Conservation (phyloP, 176 grass and related monocot species). For the Pontederia paniculata region DNA sequence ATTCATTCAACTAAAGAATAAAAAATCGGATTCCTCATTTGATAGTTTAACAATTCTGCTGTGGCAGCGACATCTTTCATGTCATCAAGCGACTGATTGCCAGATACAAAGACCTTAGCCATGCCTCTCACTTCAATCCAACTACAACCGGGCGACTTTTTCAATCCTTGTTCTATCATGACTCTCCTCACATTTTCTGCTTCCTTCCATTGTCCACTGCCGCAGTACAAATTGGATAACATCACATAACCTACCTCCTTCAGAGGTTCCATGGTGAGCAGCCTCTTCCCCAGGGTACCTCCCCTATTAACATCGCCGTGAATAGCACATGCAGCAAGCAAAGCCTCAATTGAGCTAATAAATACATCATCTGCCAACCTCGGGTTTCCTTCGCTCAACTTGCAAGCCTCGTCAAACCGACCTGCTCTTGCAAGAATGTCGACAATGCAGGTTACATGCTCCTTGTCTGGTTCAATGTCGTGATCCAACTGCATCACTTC, state of each 20-base stretch:
- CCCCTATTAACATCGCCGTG: constrained; percentile 4
- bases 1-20: background rate
- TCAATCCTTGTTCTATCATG: constrained; percentile 44
- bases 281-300: constrained; percentile 9
- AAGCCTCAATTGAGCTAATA: constrained; percentile 17
- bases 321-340: constrained; percentile 26
- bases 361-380: background rate
- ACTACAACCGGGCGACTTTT: constrained; percentile 58
- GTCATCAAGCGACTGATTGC: constrained; percentile 15
- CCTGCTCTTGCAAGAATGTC: constrained; percentile 58
- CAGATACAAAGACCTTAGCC: constrained; percentile 41
- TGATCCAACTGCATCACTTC: constrained; percentile 29
- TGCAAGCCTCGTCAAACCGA: constrained; percentile 13
- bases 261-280: constrained; percentile 12
- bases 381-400: constrained; percentile 11
- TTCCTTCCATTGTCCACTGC: constrained; percentile 36
- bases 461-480: constrained; percentile 29
- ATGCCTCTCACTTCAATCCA: constrained; percentile 47
- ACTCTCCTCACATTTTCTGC: constrained; percentile 34
- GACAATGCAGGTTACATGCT: constrained; percentile 39
- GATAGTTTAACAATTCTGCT: constrained; percentile 20
- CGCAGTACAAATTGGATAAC: constrained; percentile 47
- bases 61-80: background rate
- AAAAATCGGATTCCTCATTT: constrained; percentile 27
- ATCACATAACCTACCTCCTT: constrained; percentile 40